Evolutionary conservation across 768 basidiomycete genomes (phyloP).

Genomic region (Tylopilus sp.): DNA sequence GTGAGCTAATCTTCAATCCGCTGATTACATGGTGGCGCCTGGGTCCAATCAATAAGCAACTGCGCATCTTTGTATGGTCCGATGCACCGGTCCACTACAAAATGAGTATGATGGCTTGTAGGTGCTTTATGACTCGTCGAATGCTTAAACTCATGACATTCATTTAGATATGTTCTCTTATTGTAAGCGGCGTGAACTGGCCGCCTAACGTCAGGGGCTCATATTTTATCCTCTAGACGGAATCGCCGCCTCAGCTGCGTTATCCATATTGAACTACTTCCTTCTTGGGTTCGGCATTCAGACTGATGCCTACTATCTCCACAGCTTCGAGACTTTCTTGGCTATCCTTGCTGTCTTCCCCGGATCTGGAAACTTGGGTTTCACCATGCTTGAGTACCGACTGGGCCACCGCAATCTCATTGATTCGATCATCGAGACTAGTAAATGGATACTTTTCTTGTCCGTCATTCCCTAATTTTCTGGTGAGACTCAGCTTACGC

Average conservation of each 20-base stretch:
- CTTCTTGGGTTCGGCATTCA: constrained; percentile 68
- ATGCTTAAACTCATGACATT: constrained; percentile 2
- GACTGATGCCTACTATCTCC: constrained; percentile 75
- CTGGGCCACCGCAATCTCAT: constrained; percentile 41
- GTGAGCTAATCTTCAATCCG: constrained; percentile 81
- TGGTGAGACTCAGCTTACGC: neutral
- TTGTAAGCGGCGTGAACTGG: constrained; percentile 32
- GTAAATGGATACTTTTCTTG: constrained; percentile 36
- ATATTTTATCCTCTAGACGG: constrained; percentile 32
- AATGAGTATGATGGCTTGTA: constrained; percentile 56
- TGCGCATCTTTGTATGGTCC: constrained; percentile 78
- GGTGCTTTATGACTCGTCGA: neutral
- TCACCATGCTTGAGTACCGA: constrained; percentile 68
- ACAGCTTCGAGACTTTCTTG: constrained; percentile 77
- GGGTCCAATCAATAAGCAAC: constrained; percentile 82
- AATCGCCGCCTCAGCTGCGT: constrained; percentile 62
- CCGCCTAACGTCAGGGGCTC: constrained; percentile 2
- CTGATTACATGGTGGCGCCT: constrained; percentile 69
- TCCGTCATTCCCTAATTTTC: neutral
- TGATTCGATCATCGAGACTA: constrained; percentile 21
- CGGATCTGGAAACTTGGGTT: constrained; percentile 69
- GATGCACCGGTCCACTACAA: constrained; percentile 79
- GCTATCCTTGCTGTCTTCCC: constrained; percentile 71
- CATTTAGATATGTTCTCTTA: constrained; percentile 48
- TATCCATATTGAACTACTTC: constrained; percentile 68